Conservation (phyloP, 2,329 filamentous ascomycete genomes). For the Phialophora tarda region DNA sequence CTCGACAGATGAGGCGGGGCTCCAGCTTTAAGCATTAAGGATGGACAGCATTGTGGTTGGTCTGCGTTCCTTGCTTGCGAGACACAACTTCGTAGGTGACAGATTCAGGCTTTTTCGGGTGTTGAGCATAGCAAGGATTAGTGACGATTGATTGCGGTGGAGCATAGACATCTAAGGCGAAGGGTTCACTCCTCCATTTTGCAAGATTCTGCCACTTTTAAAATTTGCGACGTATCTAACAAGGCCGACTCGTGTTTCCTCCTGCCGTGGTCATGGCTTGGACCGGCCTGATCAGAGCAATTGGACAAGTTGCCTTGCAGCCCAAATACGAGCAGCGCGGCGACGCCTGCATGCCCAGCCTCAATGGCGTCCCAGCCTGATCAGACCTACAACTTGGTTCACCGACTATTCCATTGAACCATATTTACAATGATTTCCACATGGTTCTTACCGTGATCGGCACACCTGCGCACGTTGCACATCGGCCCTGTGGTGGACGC, state of each 20-base stretch:
- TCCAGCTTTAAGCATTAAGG: neutral
- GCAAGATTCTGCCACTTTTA: neutral
- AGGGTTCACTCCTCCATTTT: neutral
- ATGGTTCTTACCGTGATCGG: neutral
- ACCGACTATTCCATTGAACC: neutral
- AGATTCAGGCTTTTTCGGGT: neutral
- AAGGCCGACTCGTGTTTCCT: neutral
- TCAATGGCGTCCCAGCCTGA: neutral
- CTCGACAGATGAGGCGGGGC: neutral
- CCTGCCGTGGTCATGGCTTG: neutral
- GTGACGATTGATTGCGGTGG: neutral
- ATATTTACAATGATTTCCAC: neutral
- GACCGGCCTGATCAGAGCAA: neutral
- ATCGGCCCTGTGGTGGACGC: neutral
- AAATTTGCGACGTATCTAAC: neutral
- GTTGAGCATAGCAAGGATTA: neutral
- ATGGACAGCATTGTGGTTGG: neutral
- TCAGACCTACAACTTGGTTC: neutral
- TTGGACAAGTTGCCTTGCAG: neutral
- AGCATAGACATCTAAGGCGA: neutral
- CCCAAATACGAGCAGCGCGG: neutral
- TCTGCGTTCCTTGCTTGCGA: no score
- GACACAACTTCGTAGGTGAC: neutral
- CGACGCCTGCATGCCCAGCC: neutral
- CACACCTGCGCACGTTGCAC: neutral